Evolutionary conservation across 2,329 filamentous ascomycete genomes (phyloP).

Genomic region (Zasmidium angulare): DNA sequence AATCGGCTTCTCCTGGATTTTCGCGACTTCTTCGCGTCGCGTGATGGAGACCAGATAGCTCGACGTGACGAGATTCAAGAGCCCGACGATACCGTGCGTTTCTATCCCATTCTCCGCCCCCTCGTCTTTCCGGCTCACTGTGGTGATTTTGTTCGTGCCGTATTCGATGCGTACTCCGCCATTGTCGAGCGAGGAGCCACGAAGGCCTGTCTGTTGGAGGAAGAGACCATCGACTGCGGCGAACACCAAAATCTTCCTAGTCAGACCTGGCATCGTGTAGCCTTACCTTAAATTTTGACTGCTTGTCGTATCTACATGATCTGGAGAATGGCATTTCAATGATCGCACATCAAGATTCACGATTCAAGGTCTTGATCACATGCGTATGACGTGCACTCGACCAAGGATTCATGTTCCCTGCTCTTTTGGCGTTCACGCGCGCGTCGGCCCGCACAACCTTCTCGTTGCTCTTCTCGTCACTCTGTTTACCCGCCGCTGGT

Average conservation of each 20-base stretch:
- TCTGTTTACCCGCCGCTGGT: neutral
- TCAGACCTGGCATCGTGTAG: slow-evolving; percentile 68
- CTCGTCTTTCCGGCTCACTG: slow-evolving; percentile 39
- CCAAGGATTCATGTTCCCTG: no score
- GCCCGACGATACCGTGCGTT: slow-evolving; percentile 56
- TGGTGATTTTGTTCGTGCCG: slow-evolving; percentile 54
- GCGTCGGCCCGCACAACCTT: no score
- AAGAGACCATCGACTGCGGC: slow-evolving; percentile 81
- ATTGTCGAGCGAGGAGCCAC: slow-evolving; percentile 35
- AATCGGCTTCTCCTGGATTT: slow-evolving; percentile 76
- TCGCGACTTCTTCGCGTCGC: slow-evolving; percentile 81
- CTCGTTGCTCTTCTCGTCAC: neutral
- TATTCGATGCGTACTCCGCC: slow-evolving; percentile 18
- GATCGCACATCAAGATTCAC: no score
- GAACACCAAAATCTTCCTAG: slow-evolving; percentile 72
- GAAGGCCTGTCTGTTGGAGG: slow-evolving; percentile 66
- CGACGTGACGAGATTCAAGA: slow-evolving; percentile 77
- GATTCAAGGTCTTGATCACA: no score
- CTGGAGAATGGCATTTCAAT: no score
- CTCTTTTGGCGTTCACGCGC: no score
- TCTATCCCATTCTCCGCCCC: slow-evolving; percentile 45
- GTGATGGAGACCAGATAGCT: slow-evolving; percentile 87
- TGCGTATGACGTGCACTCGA: no score
- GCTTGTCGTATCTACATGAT: no score
- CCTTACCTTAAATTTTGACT: no score